A percentile compares a stretch with the other conserved stretches of the same genome.
Conservation (phyloP, 495 filamentous ascomycete genomes). For the Entonaema liquescens region DNA sequence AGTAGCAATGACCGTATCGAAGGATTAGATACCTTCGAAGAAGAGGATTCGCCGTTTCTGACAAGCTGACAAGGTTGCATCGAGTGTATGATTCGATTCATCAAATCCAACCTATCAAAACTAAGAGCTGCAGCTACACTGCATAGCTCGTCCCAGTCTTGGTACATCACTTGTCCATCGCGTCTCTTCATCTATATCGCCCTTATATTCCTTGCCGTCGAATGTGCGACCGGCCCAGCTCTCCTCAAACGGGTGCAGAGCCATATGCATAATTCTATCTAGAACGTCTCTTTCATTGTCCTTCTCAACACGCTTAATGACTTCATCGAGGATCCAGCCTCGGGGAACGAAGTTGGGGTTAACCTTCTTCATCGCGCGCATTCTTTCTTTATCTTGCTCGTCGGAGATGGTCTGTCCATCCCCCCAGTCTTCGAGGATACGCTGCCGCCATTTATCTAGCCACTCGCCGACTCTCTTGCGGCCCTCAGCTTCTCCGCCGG, state of each 20-base stretch:
- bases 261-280: constrained; percentile 77
- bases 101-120: not conserved
- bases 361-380: constrained; percentile 76
- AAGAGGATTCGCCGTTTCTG: not conserved
- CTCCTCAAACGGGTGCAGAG: constrained; percentile 83
- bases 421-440: constrained; percentile 77
- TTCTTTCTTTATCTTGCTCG: constrained; percentile 67
- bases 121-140: constrained; percentile 83
- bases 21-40: not conserved
- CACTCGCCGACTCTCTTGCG: constrained; percentile 72
- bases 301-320: constrained; percentile 88
- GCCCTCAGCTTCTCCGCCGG: constrained; percentile 67
- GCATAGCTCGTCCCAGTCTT: constrained; percentile 75
- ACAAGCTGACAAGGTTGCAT: not conserved
- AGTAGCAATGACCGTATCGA: not conserved
- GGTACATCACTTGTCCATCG: constrained; percentile 92
- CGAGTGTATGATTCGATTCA: not conserved
- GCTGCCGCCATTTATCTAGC: constrained; percentile 74
- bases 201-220: constrained; percentile 52
- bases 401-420: constrained; percentile 49
- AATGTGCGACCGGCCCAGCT: constrained; percentile 65
- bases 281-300: constrained; percentile 82
- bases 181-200: constrained; percentile 75
- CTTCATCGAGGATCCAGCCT: constrained; percentile 91
- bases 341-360: constrained; percentile 93